Percentiles rank a stretch among this genome's conserved stretches.
phyloP scores from a whole-genome alignment of 495 filamentous ascomycete genomes.

The Cercophora newfieldiana region DNA sequence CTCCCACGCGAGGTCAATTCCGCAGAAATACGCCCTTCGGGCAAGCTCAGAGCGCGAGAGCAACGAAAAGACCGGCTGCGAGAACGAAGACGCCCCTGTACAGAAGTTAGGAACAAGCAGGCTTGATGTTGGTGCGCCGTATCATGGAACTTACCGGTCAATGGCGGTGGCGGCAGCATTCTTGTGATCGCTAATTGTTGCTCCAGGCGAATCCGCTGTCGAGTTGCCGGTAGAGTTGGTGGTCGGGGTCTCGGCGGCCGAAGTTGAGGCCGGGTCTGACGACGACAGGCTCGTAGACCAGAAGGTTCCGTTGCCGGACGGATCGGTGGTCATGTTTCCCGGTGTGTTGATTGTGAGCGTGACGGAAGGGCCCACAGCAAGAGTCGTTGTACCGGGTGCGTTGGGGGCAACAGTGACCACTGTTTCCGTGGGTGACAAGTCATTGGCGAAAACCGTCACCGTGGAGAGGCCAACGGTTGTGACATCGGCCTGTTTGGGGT shows the following conservation, averaged over 20 bases:
- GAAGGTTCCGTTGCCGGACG: neutral
- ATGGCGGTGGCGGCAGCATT: neutral
- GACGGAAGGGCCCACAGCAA: neutral
- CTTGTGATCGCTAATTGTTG: neutral
- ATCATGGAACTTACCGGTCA: neutral
- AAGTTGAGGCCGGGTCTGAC: neutral
- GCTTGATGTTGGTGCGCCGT: neutral
- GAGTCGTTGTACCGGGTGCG: neutral
- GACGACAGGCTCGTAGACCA: neutral
- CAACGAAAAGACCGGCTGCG: neutral
- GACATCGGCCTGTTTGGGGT: neutral
- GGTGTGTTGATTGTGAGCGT: neutral
- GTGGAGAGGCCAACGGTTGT: constrained; percentile 4
- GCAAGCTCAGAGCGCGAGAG: neutral
- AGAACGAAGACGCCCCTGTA: neutral
- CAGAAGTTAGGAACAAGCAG: neutral
- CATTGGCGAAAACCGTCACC: neutral
- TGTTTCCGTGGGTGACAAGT: neutral
- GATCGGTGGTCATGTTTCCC: neutral
- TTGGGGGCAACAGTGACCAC: neutral
- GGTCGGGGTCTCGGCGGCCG: neutral
- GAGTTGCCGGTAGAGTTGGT: neutral
- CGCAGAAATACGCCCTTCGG: neutral
- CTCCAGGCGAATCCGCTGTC: neutral
- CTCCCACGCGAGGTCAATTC: neutral